Percentiles rank a stretch among this genome's conserved stretches.
Evolutionary conservation across 2,329 filamentous ascomycete genomes (phyloP).

Genomic region (Paraphoma chrysanthemicola): DNA sequence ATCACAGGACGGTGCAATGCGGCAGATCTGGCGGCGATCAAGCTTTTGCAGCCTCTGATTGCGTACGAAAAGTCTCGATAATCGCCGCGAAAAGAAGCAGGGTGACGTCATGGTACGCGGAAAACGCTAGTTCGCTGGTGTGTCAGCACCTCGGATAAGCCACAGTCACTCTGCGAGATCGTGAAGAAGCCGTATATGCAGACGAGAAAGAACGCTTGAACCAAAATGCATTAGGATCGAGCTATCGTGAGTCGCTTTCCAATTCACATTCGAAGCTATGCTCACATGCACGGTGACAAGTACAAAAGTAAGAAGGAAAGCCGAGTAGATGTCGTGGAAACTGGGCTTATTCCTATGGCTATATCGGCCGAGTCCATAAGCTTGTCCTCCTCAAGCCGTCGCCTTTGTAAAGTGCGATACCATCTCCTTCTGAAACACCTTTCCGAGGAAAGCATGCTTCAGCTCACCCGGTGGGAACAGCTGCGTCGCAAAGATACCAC

Average conservation of each 20-base stretch:
- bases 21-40: neutral
- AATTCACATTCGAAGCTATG: too few species aligned
- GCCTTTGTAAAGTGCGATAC: neutral
- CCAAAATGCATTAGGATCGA: neutral
- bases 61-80: neutral
- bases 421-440: constrained; percentile 29
- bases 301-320: too few species aligned
- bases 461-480: constrained; percentile 30
- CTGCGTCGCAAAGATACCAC: constrained; percentile 34
- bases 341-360: too few species aligned
- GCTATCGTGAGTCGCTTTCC: neutral
- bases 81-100: neutral
- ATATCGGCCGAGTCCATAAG: neutral
- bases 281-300: too few species aligned
- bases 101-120: neutral
- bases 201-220: too few species aligned
- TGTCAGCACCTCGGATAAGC: neutral
- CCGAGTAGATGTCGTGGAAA: too few species aligned
- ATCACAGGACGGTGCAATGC: neutral
- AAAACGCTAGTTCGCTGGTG: neutral
- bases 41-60: neutral
- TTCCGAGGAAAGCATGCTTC: constrained; percentile 19
- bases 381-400: neutral
- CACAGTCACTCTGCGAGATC: neutral
- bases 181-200: neutral